Percentiles rank a stretch among this genome's conserved stretches.
Conservation (phyloP, 78 protist species). For the Dictyostelium citrinum region DNA sequence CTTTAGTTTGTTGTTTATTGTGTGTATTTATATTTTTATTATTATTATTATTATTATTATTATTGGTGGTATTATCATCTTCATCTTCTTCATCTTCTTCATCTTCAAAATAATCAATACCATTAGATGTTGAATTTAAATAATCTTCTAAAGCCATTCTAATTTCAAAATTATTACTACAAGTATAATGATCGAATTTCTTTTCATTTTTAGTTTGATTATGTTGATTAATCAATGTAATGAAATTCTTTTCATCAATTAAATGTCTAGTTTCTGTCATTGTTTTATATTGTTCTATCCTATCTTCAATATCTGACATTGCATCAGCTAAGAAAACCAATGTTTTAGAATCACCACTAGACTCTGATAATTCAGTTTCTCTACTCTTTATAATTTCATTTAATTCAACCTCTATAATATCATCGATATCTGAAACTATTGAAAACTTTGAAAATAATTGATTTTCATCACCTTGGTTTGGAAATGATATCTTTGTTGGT, state of each 20-base stretch:
- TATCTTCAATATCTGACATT: neutral
- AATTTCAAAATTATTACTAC: conserved; percentile 38
- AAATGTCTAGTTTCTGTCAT: conserved; percentile 3
- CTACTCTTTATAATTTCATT: neutral
- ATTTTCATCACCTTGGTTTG: conserved; percentile 5
- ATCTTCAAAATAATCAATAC: neutral
- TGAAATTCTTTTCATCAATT: neutral
- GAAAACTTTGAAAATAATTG: conserved; percentile 31
- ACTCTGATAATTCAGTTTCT: neutral
- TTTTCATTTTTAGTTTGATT: neutral
- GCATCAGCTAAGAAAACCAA: neutral
- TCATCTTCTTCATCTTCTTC: neutral
- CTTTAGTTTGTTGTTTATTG: too few species aligned
- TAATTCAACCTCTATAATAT: neutral
- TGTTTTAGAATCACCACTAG: conserved; percentile 11
- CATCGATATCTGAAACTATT: neutral
- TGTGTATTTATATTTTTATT: neutral
- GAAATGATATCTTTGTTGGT: conserved; percentile 19
- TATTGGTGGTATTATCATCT: neutral
- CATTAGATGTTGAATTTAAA: neutral
- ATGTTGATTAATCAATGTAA: neutral
- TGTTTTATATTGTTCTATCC: neutral
- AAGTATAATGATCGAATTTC: conserved; percentile 10
- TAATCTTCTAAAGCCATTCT: conserved; percentile 33
- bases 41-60: neutral